A percentile compares a stretch with the other conserved stretches of the same genome.
These are phyloP conservation scores for Leptographium flavum DNA, from an alignment of 2,329 filamentous ascomycete species.

Conservation along the genomic window DNA sequence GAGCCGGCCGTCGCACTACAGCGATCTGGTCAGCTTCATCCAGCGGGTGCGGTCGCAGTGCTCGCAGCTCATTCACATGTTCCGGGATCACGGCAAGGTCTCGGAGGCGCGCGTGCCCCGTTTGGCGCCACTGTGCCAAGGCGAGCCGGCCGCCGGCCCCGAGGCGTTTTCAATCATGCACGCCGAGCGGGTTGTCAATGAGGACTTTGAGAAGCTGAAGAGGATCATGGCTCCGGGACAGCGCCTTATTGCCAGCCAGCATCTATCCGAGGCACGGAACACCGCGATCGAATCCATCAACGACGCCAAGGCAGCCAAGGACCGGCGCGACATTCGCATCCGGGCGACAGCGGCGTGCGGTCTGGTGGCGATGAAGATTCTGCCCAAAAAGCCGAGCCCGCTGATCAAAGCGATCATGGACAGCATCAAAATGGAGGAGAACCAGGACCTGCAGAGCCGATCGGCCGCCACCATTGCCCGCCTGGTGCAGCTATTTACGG, in stretches of 20 bases:
- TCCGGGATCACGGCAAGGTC: conserved; percentile 81
- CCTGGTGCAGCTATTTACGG: conserved; percentile 76
- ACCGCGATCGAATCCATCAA: conserved; percentile 59
- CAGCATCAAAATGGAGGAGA: conserved; percentile 91
- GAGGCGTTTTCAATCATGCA: conserved; percentile 80
- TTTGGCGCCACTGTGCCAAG: conserved; percentile 84
- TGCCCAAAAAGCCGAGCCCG: conserved; percentile 85
- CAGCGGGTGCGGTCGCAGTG: conserved; percentile 86
- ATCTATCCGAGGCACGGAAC: conserved; percentile 62
- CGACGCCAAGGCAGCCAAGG: conserved; percentile 67
- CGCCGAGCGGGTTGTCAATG: conserved; percentile 72
- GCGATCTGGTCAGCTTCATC: conserved; percentile 79
- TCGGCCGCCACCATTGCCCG: conserved; percentile 74
- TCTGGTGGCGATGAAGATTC: conserved; percentile 68
- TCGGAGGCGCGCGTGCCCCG: conserved; percentile 59
- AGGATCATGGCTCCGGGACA: conserved; percentile 81
- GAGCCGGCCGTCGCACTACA: conserved; percentile 70
- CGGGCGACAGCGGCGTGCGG: conserved; percentile 77
- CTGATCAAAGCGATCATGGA: conserved; percentile 98
- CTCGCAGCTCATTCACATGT: conserved; percentile 76
- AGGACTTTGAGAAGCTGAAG: conserved; percentile 79
- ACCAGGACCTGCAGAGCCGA: conserved; percentile 70
- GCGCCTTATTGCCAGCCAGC: conserved; percentile 66
- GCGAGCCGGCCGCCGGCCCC: conserved; percentile 79
- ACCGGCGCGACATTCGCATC: conserved; percentile 71